Conservation (phyloP, 768 basidiomycete genomes). For the Mycena polygramma region DNA sequence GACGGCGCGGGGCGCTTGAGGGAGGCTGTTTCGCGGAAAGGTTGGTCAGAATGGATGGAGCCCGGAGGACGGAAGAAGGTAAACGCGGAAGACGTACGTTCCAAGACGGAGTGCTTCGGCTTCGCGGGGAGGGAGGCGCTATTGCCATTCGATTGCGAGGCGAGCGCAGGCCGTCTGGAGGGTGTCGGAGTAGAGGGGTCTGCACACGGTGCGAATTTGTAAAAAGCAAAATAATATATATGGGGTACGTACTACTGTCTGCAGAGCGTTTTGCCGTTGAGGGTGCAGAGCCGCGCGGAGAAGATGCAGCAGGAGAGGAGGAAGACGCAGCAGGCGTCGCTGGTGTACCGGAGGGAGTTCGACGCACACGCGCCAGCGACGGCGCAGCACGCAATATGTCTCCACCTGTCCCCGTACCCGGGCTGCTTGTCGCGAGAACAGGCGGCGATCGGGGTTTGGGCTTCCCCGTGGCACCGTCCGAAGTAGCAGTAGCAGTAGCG, state of each 20-base stretch:
- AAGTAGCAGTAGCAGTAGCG: no score
- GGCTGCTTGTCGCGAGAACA: background rate
- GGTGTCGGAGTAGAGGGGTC: background rate
- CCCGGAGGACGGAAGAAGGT: no score
- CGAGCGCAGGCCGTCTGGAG: constrained; percentile 17
- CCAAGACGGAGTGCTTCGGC: background rate
- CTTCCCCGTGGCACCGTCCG: no score
- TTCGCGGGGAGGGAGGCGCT: no score
- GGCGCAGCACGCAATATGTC: constrained; percentile 1
- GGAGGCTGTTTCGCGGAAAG: background rate
- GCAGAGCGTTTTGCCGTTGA: background rate
- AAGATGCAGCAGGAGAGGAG: no score
- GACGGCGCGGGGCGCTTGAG: constrained; percentile 27
- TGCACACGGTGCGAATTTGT: background rate
- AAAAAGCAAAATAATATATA: background rate
- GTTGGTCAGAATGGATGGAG: no score
- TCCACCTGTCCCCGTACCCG: background rate
- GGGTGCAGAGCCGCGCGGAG: no score
- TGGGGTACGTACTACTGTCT: background rate
- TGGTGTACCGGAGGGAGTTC: no score
- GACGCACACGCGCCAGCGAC: background rate
- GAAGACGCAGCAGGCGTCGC: no score
- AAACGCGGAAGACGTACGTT: background rate
- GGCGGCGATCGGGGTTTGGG: no score
- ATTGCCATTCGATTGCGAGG: constrained; percentile 23